Percentiles rank a stretch among this genome's conserved stretches.
These are phyloP conservation scores for Mitragyna speciosa DNA, from an alignment of 257 asterid genomes.

Conservation along the genomic window DNA sequence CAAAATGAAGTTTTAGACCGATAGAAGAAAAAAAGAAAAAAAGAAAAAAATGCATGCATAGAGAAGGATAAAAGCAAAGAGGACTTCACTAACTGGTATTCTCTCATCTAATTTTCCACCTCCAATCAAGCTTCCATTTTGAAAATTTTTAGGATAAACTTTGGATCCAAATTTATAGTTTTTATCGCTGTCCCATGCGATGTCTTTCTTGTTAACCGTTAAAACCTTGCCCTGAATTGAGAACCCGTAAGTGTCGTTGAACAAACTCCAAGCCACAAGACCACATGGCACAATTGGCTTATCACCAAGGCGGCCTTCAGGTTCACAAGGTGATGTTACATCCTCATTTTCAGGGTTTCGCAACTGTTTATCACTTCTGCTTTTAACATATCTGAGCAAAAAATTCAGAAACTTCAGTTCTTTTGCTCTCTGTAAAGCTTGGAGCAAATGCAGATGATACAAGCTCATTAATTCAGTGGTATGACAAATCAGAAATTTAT, in stretches of 20 bases:
- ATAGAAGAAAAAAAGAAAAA: neutral
- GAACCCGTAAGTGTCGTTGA: constrained; percentile 67
- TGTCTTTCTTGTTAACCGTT: constrained; percentile 55
- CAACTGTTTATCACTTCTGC: constrained; percentile 76
- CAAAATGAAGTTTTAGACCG: no score
- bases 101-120: constrained; percentile 63
- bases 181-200: constrained; percentile 74
- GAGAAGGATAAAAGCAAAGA: neutral
- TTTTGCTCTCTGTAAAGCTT: neutral
- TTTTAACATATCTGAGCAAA: constrained; percentile 70
- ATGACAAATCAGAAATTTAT: neutral
- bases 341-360: constrained; percentile 33
- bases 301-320: constrained; percentile 37
- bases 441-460: neutral
- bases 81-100: constrained; percentile 59
- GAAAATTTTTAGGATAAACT: constrained; percentile 80
- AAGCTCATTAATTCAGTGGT: neutral
- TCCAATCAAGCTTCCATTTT: constrained; percentile 55
- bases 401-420: constrained; percentile 1
- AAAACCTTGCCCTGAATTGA: constrained; percentile 32
- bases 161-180: constrained; percentile 55
- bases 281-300: constrained; percentile 83
- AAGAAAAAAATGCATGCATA: neutral
- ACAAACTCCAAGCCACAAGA: constrained; percentile 88
- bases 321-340: constrained; percentile 48